Evolutionary conservation across 140 eudicot species (phyloP).

Genomic region (Ambrosia hybrid): DNA sequence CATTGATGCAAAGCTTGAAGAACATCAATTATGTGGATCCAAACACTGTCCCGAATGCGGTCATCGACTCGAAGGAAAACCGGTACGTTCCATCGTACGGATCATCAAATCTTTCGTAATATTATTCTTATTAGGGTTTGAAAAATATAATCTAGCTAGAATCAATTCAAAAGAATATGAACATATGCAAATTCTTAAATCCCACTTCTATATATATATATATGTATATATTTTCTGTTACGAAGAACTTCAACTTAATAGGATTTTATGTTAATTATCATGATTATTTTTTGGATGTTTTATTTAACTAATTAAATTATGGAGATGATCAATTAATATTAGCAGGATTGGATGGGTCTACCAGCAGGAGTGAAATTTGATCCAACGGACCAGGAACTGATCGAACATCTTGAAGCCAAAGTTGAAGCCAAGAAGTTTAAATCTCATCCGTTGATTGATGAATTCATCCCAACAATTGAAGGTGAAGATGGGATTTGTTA

Average conservation of each 20-base stretch:
- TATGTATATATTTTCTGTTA: too few species aligned
- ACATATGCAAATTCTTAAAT: slow-evolving; percentile 22
- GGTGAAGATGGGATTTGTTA: slow-evolving; percentile 99
- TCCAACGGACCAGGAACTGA: slow-evolving; percentile 97
- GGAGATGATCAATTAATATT: neutral
- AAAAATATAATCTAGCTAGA: slow-evolving; percentile 32
- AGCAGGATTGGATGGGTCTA: slow-evolving; percentile 98
- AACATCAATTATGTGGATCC: slow-evolving; percentile 93
- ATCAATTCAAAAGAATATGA: slow-evolving; percentile 34
- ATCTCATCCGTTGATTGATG: slow-evolving; percentile 91
- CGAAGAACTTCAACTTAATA: neutral
- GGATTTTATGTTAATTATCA: neutral
- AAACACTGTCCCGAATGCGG: slow-evolving; percentile 97
- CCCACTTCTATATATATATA: neutral
- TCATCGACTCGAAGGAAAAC: slow-evolving; percentile 89
- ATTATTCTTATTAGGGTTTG: slow-evolving; percentile 39
- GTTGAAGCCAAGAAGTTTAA: slow-evolving; percentile 68
- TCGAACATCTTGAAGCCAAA: slow-evolving; percentile 98
- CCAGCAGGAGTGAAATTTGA: slow-evolving; percentile 99
- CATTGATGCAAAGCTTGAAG: slow-evolving; percentile 96
- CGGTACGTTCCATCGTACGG: slow-evolving; percentile 46
- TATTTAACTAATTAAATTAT: neutral
- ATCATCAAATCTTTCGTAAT: neutral
- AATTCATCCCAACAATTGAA: slow-evolving; percentile 93
- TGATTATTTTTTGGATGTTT: neutral